Evolutionary conservation across 495 filamentous ascomycete species (phyloP), one percentile per base, ranked within the genome.

Genomic region (Pyrenula aspistea): DNA sequence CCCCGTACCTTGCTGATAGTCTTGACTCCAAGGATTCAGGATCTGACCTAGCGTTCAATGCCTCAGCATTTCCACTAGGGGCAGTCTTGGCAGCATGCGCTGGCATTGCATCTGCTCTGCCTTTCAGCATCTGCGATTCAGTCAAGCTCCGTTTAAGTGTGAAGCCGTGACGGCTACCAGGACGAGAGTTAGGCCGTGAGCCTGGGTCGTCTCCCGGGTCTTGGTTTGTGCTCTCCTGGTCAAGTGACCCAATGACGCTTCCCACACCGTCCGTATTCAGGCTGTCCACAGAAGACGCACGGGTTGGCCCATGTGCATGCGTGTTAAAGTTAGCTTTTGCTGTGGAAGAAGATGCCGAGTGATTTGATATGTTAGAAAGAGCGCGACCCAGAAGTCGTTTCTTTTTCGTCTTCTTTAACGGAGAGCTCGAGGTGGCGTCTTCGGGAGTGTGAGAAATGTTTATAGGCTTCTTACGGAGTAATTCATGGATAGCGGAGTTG

Each of bases 221-320:
- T n/a, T n/a, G n/a, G n/a, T n/a, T n/a, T n/a, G n/a, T n/a, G n/a
- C 63, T 65, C 49, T 72, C 63, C 0, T 65, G 66, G 20, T 68
- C 59, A 22, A 62, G 61, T 24, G 68, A 71, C 51, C 76, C 75
- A 10, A 77, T 54, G 12, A 71, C 69, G 50, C 68, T 74, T 22
- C 76, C 77, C 25, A 73, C 63, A 15, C 77, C 77, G 53, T 80
- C 77, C 25, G 77, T 77, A 58, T 80, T 78, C n/a, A 79, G 63
- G 10, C 76, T 78, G 54, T 79, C 77, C 56, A 79, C 73, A 25
- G 75, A 78, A 65, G 76, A 79, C 49, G 76, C 77, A 49, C 75
- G 76, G 8, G 23, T 74, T 77, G 54, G 64, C 59, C 1, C 23
- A 51, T 11, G 56, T 59, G 47, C 55, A 42, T 42, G 4, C 8